Evolutionary conservation across 2,329 filamentous ascomycete species (phyloP).

Genomic region (Fonsecaea multimorphosa): DNA sequence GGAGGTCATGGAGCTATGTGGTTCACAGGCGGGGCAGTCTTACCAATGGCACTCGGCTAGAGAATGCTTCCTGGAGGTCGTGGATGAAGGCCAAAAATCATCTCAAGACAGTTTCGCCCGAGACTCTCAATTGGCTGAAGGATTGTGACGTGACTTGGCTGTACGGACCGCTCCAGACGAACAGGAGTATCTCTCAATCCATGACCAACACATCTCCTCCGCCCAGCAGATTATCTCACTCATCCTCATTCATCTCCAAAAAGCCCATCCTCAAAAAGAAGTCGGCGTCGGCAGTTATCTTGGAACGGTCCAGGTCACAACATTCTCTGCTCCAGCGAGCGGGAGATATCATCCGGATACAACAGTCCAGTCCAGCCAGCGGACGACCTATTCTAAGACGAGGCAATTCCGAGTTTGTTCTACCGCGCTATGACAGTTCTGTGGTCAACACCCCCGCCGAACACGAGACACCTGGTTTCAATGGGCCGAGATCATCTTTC

Average conservation of each 20-base stretch:
- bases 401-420: slow-evolving; percentile 71
- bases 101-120: slow-evolving; percentile 84
- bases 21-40: slow-evolving; percentile 79
- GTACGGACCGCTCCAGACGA: slow-evolving; percentile 84
- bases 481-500: slow-evolving; percentile 64
- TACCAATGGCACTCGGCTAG: slow-evolving; percentile 78
- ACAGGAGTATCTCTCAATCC: slow-evolving; percentile 57
- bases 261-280: slow-evolving; percentile 97
- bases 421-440: slow-evolving; percentile 58
- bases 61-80: slow-evolving; percentile 96
- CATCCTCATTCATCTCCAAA: slow-evolving; percentile 72
- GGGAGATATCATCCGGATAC: slow-evolving; percentile 81
- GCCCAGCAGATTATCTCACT: slow-evolving; percentile 63
- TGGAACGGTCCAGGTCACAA: slow-evolving; percentile 84
- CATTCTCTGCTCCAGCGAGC: slow-evolving; percentile 90
- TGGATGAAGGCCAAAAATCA: slow-evolving; percentile 94
- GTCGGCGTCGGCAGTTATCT: slow-evolving; percentile 93
- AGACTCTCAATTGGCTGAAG: slow-evolving; percentile 95
- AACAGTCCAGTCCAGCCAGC: slow-evolving; percentile 64
- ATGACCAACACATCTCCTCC: slow-evolving; percentile 52
- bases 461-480: slow-evolving; percentile 28
- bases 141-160: slow-evolving; percentile 98
- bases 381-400: slow-evolving; percentile 64
- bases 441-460: slow-evolving; percentile 64
- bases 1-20: slow-evolving; percentile 95